Conservation (phyloP, 176 grass and related monocot genomes). For the Carex parvula region DNA sequence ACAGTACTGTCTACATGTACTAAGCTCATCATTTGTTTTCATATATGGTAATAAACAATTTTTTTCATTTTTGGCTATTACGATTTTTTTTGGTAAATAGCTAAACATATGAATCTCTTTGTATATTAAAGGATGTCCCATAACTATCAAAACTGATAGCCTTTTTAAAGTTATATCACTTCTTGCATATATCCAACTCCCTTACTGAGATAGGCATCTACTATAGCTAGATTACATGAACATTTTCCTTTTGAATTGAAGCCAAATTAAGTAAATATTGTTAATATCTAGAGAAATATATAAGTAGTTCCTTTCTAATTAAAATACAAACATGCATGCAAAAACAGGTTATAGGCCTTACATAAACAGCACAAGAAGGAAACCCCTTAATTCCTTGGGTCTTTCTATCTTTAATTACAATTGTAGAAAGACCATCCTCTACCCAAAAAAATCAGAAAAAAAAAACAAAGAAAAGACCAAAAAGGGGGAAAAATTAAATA, state of each 20-base stretch:
- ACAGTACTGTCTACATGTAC: background rate
- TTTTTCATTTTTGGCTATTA: background rate
- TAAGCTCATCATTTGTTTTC: background rate
- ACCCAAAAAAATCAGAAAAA: conserved; percentile 15
- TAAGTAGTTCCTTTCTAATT: background rate
- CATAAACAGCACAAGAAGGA: conserved; percentile 10
- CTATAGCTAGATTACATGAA: background rate
- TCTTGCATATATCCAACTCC: background rate
- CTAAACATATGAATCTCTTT: too few species aligned
- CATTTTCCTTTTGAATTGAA: background rate
- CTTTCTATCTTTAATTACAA: conserved; percentile 25
- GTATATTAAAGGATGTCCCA: background rate
- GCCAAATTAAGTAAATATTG: background rate
- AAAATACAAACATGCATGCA: background rate
- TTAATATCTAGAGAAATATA: background rate
- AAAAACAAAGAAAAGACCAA: background rate
- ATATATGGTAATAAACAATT: background rate
- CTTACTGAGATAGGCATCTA: background rate
- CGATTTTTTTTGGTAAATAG: too few species aligned
- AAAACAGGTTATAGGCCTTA: conserved; percentile 2
- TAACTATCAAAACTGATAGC: background rate
- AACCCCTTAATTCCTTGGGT: background rate
- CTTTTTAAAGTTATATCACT: background rate
- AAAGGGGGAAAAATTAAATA: conserved; percentile 17
- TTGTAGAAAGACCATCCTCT: conserved; percentile 24